Conservation (phyloP, 2,329 filamentous ascomycete genomes). For the Verticillium klebahnii region DNA sequence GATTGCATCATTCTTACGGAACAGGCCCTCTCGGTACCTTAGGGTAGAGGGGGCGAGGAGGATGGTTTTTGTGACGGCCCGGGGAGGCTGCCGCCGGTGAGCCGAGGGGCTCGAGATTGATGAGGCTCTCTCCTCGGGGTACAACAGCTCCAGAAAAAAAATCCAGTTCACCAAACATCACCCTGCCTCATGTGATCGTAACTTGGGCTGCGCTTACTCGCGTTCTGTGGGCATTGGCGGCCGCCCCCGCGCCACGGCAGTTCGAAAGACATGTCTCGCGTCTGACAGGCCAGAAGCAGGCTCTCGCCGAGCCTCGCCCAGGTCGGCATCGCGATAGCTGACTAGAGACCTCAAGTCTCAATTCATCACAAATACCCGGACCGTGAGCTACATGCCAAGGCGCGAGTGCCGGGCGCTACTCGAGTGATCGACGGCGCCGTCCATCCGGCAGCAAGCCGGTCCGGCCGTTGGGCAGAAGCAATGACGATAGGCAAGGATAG, state of each 20-base stretch:
- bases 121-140: background rate
- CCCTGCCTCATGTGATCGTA: background rate
- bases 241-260: too few relatives aligned
- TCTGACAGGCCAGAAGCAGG: background rate
- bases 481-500: background rate
- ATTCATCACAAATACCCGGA: background rate
- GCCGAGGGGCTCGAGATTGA: background rate
- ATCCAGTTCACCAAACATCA: background rate
- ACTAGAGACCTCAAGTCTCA: background rate
- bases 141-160: background rate
- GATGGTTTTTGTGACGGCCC: background rate
- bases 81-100: background rate
- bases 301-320: background rate
- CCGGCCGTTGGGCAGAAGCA: background rate
- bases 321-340: background rate
- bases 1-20: background rate
- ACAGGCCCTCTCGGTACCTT: background rate
- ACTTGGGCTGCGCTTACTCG: too few relatives aligned
- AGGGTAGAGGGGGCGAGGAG: background rate
- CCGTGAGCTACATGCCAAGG: background rate
- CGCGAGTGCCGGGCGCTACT: background rate
- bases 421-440: background rate
- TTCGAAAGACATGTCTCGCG: background rate
- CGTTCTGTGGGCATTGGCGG: too few relatives aligned
- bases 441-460: background rate